A percentile compares a stretch with the other conserved stretches of the same genome.
These are phyloP conservation scores for Trichoderma cornu-damae DNA, from an alignment of 2,329 filamentous ascomycete species.

Conservation along the genomic window DNA sequence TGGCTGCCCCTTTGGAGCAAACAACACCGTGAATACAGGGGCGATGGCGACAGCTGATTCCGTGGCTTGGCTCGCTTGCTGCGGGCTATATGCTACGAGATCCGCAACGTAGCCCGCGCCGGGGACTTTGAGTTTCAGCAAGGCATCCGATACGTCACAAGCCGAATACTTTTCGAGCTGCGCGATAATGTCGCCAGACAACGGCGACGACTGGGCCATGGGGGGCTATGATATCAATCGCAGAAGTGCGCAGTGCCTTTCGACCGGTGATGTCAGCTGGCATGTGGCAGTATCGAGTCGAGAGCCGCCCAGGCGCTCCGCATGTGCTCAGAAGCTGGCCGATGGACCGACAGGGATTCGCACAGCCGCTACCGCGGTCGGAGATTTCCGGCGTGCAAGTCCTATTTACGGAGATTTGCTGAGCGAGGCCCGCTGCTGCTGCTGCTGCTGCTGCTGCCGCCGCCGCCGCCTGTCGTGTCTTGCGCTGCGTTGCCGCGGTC, in stretches of 20 bases:
- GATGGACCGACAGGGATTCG: neutral
- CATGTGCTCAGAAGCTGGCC: neutral
- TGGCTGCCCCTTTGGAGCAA: conserved; percentile 52
- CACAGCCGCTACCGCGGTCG: neutral
- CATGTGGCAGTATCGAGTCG: conserved; percentile 2
- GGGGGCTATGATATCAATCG: neutral
- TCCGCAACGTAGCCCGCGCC: conserved; percentile 64
- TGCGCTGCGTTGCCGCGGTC: neutral
- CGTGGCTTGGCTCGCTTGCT: conserved; percentile 24
- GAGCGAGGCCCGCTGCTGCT: neutral
- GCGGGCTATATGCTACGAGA: conserved; percentile 34
- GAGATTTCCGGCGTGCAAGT: neutral
- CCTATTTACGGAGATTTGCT: neutral
- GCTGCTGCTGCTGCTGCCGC: neutral
- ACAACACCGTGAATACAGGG: conserved; percentile 57
- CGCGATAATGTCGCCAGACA: conserved; percentile 23
- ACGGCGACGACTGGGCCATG: conserved; percentile 12
- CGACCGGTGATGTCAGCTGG: neutral
- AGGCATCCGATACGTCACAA: conserved; percentile 64
- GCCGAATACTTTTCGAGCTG: conserved; percentile 39
- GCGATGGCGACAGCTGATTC: conserved; percentile 39
- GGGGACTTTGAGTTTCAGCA: conserved; percentile 63
- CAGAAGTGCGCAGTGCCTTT: neutral
- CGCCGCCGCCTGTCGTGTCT: neutral
- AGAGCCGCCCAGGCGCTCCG: neutral